Conservation (phyloP, 208 protist genomes). For the Strigomonas culicis region DNA sequence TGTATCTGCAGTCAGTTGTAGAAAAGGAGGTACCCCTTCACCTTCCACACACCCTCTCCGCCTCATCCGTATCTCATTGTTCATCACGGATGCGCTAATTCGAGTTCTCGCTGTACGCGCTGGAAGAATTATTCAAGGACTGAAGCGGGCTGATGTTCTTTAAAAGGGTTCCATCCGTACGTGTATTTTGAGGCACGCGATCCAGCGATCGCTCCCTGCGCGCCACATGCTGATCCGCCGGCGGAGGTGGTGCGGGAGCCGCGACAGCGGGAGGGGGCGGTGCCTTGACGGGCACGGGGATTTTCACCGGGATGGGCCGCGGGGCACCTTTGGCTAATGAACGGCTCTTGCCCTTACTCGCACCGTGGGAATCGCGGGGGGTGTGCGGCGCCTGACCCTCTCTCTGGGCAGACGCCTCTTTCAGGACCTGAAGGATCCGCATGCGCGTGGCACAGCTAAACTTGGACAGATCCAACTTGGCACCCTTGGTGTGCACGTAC, state of each 20-base stretch:
- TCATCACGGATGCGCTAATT: background rate
- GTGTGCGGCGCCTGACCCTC: constrained; percentile 4
- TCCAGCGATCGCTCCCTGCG: constrained; percentile 31
- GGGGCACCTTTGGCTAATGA: background rate
- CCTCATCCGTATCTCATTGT: too few relatives aligned
- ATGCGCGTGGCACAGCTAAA: constrained; percentile 53
- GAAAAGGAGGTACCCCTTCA: background rate
- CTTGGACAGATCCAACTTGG: constrained; percentile 38
- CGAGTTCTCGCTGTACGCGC: background rate
- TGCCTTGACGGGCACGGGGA: background rate
- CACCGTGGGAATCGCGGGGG: background rate
- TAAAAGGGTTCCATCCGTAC: constrained; percentile 34
- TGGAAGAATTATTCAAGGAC: background rate
- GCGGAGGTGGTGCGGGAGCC: background rate
- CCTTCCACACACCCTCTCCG: background rate
- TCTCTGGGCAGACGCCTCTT: constrained; percentile 20
- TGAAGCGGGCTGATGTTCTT: constrained; percentile 58
- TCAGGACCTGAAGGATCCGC: constrained; percentile 46
- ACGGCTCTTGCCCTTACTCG: background rate
- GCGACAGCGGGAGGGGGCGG: background rate
- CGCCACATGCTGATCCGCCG: background rate
- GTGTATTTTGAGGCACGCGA: constrained; percentile 78
- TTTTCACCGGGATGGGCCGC: background rate
- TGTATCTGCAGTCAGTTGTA: too few relatives aligned
- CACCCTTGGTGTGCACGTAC: constrained; percentile 10